Evolutionary conservation across 805 yeast genomes (phyloP).

Genomic region (Ogataea haglerorum): DNA sequence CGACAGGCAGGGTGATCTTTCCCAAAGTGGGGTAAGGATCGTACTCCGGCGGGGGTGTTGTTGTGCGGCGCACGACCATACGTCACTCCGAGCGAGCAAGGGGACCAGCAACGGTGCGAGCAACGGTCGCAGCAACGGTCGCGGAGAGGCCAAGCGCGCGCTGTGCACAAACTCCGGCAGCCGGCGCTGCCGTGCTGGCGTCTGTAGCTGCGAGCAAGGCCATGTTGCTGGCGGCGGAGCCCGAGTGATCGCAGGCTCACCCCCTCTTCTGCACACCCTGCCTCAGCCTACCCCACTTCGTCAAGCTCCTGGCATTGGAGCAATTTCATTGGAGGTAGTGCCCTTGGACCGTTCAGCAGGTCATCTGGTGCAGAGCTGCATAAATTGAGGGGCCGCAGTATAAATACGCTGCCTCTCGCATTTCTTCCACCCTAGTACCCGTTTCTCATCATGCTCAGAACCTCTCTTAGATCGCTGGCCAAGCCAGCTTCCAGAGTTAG

Average conservation of each 20-base stretch:
- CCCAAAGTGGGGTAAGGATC: conserved; percentile 6
- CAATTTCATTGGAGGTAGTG: conserved; percentile 2
- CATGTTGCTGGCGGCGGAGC: neutral
- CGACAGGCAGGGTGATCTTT: neutral
- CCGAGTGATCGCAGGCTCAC: neutral
- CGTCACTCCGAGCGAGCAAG: neutral
- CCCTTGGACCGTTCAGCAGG: conserved; percentile 5
- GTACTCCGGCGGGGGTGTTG: conserved; percentile 7
- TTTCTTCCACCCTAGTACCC: too few species aligned
- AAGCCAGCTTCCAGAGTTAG: conserved; percentile 13
- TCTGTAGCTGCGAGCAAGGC: neutral
- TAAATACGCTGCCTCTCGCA: conserved; percentile 1
- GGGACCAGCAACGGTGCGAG: neutral
- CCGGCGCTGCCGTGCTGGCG: too few species aligned
- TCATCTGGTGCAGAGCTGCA: conserved; percentile 1
- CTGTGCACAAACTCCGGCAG: too few species aligned
- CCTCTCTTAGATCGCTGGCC: conserved; percentile 15
- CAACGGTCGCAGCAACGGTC: neutral
- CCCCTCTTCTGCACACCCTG: conserved; percentile 17
- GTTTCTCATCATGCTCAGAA: conserved; percentile 19
- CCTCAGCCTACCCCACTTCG: conserved; percentile 13
- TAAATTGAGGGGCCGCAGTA: neutral
- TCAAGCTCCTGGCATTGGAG: conserved; percentile 3
- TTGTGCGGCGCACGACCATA: conserved; percentile 4
- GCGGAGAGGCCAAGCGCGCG: too few species aligned